Conservation (phyloP, 176 grass and related monocot species). For the maize (Zea mays) region Zm-B73-REFERENCE-NAM-5.0 NC_050097.1:209382501-209383000, state of each 20-base stretch:
- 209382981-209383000: conserved; percentile 60
- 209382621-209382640: conserved; percentile 18
- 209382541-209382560: not conserved
- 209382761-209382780: not conserved
- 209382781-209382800: not conserved
- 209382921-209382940: conserved; percentile 7
- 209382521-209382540: conserved; percentile 11
- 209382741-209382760: not conserved
- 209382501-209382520: not conserved
- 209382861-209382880: not conserved
- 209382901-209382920: not conserved
- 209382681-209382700: not conserved
- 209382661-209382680: not conserved
- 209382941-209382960: conserved; percentile 33
- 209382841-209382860: too few relatives aligned
- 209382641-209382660: not conserved
- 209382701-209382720: not conserved
- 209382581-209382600: conserved; percentile 15
- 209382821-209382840: not conserved
- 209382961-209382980: conserved; percentile 24
- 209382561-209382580: not conserved
- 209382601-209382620: conserved; percentile 19
- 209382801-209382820: not conserved
- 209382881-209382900: not conserved
- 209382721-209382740: not conserved